phyloP scores from a whole-genome alignment of 2,329 filamentous ascomycete species.

The Torrubiella hemipterigena region DNA sequence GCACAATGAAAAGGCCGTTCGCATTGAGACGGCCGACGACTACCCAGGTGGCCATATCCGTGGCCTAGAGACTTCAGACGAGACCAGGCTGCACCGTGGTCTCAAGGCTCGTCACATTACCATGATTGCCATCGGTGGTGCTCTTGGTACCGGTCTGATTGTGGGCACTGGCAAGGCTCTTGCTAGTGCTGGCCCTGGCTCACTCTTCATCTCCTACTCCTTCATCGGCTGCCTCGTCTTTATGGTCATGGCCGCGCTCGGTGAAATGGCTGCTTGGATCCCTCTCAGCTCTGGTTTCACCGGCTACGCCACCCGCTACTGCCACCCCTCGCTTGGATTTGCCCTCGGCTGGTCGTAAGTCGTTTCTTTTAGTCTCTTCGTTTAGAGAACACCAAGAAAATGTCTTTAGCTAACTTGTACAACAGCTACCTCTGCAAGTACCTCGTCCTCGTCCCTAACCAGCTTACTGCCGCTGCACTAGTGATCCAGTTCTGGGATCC shows the following conservation, averaged over 20 bases:
- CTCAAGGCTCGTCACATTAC: constrained; percentile 43
- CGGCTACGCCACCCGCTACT: constrained; percentile 68
- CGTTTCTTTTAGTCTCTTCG: not conserved
- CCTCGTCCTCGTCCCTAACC: constrained; percentile 76
- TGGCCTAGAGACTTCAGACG: constrained; percentile 35
- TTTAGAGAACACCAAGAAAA: not conserved
- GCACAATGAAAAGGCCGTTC: constrained; percentile 3
- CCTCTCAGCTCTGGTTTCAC: constrained; percentile 70
- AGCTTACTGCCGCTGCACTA: constrained; percentile 67
- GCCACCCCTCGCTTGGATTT: constrained; percentile 71
- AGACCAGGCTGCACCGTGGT: constrained; percentile 37
- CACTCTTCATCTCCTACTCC: constrained; percentile 60
- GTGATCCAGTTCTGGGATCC: constrained; percentile 70
- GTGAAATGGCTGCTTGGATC: constrained; percentile 77
- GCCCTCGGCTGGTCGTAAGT: constrained; percentile 60
- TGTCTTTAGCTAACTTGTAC: constrained; percentile 6
- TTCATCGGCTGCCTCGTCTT: constrained; percentile 63
- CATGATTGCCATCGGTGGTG: constrained; percentile 61
- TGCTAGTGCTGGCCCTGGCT: constrained; percentile 44
- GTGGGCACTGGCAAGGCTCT: constrained; percentile 52
- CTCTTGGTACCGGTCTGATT: constrained; percentile 63
- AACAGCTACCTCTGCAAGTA: constrained; percentile 63
- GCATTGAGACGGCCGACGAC: constrained; percentile 12
- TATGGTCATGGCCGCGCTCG: constrained; percentile 69
- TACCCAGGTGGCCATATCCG: constrained; percentile 28